Percentiles rank a stretch among this genome's conserved stretches.
phyloP scores from a whole-genome alignment of 2,329 filamentous ascomycete species.

The Colletotrichum musicola region DNA sequence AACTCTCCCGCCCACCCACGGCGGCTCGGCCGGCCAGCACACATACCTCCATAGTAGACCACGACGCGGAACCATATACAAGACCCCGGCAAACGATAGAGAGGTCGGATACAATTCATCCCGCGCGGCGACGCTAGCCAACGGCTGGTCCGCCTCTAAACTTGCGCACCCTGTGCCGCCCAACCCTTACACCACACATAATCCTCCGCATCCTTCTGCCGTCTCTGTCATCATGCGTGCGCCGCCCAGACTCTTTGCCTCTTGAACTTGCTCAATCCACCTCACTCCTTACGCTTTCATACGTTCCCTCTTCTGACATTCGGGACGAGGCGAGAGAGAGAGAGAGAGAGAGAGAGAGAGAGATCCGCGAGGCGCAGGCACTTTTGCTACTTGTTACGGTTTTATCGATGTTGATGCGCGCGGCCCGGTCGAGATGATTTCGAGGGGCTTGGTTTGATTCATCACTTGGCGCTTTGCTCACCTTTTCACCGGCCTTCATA shows the following conservation, averaged over 20 bases:
- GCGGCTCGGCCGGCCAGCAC: too few species aligned
- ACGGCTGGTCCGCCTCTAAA: not conserved
- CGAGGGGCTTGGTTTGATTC: not conserved
- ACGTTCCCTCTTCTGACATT: conserved; percentile 4
- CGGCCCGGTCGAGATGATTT: conserved; percentile 14
- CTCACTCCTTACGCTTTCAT: conserved; percentile 13
- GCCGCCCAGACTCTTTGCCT: conserved; percentile 22
- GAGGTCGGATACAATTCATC: conserved; percentile 4
- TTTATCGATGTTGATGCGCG: not conserved
- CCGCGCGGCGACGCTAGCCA: conserved; percentile 13
- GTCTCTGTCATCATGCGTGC: not conserved
- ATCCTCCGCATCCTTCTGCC: not conserved
- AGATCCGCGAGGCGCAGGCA: not conserved
- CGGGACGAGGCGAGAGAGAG: not conserved
- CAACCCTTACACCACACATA: too few species aligned
- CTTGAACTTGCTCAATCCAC: conserved; percentile 41
- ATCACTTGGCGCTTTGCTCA: conserved; percentile 7
- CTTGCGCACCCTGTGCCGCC: conserved; percentile 8
- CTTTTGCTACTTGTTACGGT: too few species aligned
- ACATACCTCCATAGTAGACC: not conserved
- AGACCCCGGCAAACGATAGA: not conserved
- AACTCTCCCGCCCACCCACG: not conserved
- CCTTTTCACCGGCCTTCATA: too few species aligned
- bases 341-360: too few species aligned
- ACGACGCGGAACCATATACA: not conserved